Base-by-base conservation (phyloP, 306 rosid genomes). In the Oxytropis ochrocephala region DNA sequence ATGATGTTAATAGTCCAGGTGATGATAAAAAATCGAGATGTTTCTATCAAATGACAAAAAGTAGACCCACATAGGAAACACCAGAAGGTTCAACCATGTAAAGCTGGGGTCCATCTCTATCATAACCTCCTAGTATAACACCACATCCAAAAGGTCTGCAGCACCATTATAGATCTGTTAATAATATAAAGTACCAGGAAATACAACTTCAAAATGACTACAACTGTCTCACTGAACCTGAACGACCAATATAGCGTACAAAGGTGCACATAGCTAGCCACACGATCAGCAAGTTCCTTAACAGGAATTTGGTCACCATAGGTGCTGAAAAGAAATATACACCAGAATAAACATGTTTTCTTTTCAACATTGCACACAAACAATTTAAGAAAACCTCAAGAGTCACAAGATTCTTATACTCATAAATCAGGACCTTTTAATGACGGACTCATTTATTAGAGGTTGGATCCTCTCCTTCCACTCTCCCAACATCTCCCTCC, bases 201-300 rank as follows among this genome's bases (percentile, higher is more conserved):
- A 54, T 14, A 71, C 63, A 75, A 63, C 49, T 74, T 32, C 5
- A 57, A 73, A 76, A 56, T 65, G 35, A 57, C 29, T 8, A 59
- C 27, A 67, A 46, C 13, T 59, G 41, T 72, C 17, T 69, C 51
- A 59, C 53, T 82, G 54, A 49, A 92, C 97, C 97, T 88, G 81
- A 94, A 96, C 99, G 97, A 94, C 99, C 99, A 94, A 69, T 94
- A 94, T 47, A 94, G 84, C 1, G 97, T 94, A 76, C 99, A 94
- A 46, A 94, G 90, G 81, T 94, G 99, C 82, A 94, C 99, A 75
- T 94, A 94, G 75, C 97, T 94, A 71, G 95, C 95, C 73, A 94
- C 96, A 16, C 99, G 97, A 0, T 91, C 97, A 57, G 97, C 99
- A 55, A 94, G 97, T 69, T 94, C 99, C 88, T 94, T 91, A 36